Base-by-base conservation (phyloP, 2,329 filamentous ascomycete species). In the Verticillium nubilum region DNA sequence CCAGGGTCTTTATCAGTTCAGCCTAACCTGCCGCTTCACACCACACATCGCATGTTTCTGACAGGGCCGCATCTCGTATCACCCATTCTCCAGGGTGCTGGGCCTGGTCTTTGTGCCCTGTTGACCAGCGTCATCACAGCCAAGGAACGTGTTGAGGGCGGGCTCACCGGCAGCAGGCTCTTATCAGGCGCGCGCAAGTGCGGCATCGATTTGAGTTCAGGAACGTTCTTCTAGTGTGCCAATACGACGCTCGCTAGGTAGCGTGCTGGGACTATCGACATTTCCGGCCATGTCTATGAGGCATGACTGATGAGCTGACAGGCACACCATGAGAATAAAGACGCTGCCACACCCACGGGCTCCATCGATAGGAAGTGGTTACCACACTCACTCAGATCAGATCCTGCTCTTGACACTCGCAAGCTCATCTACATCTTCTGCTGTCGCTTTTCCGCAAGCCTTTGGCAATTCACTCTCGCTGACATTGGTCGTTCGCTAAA, bases 381-480 rank as follows among this genome's bases (percentile, higher is more conserved):
- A 12, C n/a, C 6, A 19, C n/a, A 5, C n/a, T 47, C n/a, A 12
- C 37, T 47, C 37, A 10, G 3, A 25, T n/a, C n/a, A n/a, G n/a
- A 19, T n/a, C n/a, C n/a, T n/a, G 37, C n/a, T 23, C 37, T n/a
- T 23, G 37, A 25, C 27, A 19, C 27, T 23, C n/a, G 27, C n/a
- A 28, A 19, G 27, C 29, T 54, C 28, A 17, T 25, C 52, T 54
- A 23, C 28, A 28, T 31, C 27, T 17, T 54, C 17, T 7, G 15
- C 10, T 29, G 12, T 53, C 25, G 50, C 50, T 29, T 17, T 29
- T 27, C 31, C 27, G 26, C 52, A 31, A 62, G 58, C 63, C 60
- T 59, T 57, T 58, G 61, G 57, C 62, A 62, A 56, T 60, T 59
- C 58, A 65, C 59, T 61, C 54, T 61, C 63, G 60, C 60, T 64